Conservation (phyloP, 2,329 filamentous ascomycete genomes). For the Sporothrix brunneoviolacea region DNA sequence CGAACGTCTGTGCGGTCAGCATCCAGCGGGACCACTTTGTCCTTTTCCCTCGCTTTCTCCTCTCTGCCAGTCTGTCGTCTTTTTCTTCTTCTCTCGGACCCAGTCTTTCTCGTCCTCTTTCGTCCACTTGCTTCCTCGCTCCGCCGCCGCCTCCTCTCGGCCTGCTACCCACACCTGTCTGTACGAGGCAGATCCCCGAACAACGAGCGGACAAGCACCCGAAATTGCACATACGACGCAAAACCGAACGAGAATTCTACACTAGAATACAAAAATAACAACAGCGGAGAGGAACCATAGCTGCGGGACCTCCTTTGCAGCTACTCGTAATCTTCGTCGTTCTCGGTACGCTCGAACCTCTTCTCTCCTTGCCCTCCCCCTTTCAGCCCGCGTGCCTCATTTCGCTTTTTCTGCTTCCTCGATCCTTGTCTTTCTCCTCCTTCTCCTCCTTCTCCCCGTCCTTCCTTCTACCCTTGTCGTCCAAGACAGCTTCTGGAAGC, state of each 20-base stretch:
- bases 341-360: slow-evolving; percentile 3
- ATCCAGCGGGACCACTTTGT: slow-evolving; percentile 1
- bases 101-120: slow-evolving; percentile 1
- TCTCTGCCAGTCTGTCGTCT: background rate
- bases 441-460: background rate
- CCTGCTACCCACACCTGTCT: slow-evolving; percentile 2
- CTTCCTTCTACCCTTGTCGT: background rate
- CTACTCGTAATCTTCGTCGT: background rate
- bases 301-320: background rate
- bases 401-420: too few species aligned
- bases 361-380: background rate
- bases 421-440: background rate
- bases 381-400: too few species aligned
- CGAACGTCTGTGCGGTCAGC: slow-evolving; percentile 10
- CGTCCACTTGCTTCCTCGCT: background rate
- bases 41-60: background rate
- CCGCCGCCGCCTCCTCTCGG: background rate
- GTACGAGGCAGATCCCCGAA: background rate
- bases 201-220: background rate
- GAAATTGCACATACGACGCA: slow-evolving; percentile 9
- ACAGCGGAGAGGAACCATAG: background rate
- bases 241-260: slow-evolving; percentile 2
- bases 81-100: background rate
- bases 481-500: slow-evolving; percentile 4
- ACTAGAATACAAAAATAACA: background rate